Percentiles rank a stretch among this genome's conserved stretches.
Conservation (phyloP, 768 basidiomycete species). For the button mushroom (Agaricus bisporus) region DNA sequence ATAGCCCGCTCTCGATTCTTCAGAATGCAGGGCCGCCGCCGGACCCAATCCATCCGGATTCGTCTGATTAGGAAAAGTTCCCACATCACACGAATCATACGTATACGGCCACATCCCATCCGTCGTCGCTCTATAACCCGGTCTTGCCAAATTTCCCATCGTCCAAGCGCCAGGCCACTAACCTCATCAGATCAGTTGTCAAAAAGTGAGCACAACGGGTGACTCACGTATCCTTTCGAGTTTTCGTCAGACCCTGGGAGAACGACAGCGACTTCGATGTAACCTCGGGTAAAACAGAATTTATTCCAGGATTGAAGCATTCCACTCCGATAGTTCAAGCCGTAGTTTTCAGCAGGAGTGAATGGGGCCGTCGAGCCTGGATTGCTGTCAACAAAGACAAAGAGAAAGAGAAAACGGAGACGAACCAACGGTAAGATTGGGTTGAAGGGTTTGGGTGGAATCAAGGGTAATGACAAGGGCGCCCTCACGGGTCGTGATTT, state of each 20-base stretch:
- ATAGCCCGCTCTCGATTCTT: conserved; percentile 40
- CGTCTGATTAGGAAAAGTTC: conserved; percentile 74
- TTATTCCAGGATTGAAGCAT: conserved; percentile 93
- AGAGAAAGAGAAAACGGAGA: neutral
- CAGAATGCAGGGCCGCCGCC: conserved; percentile 49
- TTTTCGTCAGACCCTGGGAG: conserved; percentile 54
- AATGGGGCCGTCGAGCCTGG: conserved; percentile 41
- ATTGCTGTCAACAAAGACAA: neutral
- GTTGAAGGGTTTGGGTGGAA: conserved; percentile 22
- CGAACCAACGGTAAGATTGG: conserved; percentile 27
- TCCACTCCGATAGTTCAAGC: conserved; percentile 58
- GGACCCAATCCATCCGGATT: conserved; percentile 45
- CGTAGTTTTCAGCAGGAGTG: conserved; percentile 44
- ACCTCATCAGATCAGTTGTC: neutral
- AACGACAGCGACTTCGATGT: conserved; percentile 61
- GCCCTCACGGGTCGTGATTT: conserved; percentile 63
- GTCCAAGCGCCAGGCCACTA: conserved; percentile 91
- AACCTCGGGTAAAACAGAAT: conserved; percentile 79
- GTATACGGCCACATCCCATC: conserved; percentile 86
- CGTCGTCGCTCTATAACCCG: conserved; percentile 74
- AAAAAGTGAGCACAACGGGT: too few relatives aligned
- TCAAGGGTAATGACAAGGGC: conserved; percentile 68
- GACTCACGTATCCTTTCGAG: conserved; percentile 44
- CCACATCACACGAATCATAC: conserved; percentile 67
- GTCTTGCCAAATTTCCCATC: conserved; percentile 81